Evolutionary conservation across 2,329 filamentous ascomycete genomes (phyloP), one percentile per base, ranked within the genome.

Genomic region (Calonectria multiphialidica): DNA sequence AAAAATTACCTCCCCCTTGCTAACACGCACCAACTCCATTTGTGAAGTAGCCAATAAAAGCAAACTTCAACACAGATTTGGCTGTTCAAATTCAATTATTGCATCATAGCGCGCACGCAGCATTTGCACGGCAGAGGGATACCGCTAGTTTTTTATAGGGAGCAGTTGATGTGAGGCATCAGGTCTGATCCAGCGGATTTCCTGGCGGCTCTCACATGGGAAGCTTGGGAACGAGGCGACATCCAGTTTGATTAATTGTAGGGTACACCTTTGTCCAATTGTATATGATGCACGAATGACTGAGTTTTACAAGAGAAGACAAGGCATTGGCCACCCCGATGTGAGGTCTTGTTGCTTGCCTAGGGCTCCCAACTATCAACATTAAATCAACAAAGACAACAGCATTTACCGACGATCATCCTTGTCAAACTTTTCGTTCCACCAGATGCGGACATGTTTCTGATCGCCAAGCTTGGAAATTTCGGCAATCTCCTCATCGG

Each of bases 371-470:
- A 44, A 16, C 47, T 30, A 50, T 50, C 15, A 30, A 50, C 25
- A 18, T 5, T 47, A 28, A 28, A 18, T 28, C 8, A 30, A 30
- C 8, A 9, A 2, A 3, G 6, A 28, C 4, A 23, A 2, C 3
- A 13, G n/a, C 12, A 13, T 71, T 64, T 78, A 84, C 2, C 80
- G 79, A 45, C 77, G 77, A 76, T 93, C 91, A 70, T 90, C 86
- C 2, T 81, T 81, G 9, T 81, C 86, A 80, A 91, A 92, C 71
- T 85, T 86, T 18, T 87, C 75, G 2, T 74, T 83, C 90, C 90
- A 93, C 80, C 90, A 93, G 0, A 83, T 88, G 40, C 92, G 87
- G 77, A 84, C 90, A 80, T 93, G 90, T 83, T 92, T 92, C 84
- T 90, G 79, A 74, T 84, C 84, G 1, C 92, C 92, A 44, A 87